These are phyloP conservation scores for Alternaria sp. DNA, from an alignment of 2,329 filamentous ascomycete genomes.

Conservation along the genomic window DNA sequence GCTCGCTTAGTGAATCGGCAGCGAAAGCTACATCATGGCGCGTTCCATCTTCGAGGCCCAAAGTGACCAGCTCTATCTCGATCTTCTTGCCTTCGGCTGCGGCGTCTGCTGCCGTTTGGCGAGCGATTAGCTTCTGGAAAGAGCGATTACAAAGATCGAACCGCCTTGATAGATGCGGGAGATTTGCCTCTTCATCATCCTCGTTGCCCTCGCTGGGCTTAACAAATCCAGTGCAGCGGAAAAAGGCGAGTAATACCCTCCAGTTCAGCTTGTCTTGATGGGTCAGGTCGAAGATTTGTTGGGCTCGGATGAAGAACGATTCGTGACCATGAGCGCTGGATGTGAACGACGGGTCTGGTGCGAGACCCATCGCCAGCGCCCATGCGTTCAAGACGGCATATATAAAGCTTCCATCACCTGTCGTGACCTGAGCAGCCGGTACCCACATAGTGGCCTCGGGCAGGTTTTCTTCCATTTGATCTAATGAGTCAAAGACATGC, in stretches of 20 bases:
- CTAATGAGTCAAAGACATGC: background rate
- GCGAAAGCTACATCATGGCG: background rate
- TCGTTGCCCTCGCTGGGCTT: background rate
- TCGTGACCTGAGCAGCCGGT: conserved; percentile 3
- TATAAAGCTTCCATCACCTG: background rate
- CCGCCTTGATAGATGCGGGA: background rate
- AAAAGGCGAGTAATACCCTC: conserved; percentile 17
- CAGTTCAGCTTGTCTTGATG: conserved; percentile 9
- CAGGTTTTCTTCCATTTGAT: background rate
- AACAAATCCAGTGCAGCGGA: conserved; percentile 8
- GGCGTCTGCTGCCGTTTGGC: background rate
- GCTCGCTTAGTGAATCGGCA: background rate
- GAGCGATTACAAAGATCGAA: conserved; percentile 9
- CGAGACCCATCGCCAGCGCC: conserved; percentile 25
- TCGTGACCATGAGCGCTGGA: background rate
- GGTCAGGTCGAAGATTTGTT: conserved; percentile 11
- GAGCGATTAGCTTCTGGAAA: background rate
- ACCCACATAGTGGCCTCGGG: conserved; percentile 3
- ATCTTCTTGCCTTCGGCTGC: background rate
- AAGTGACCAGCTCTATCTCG: background rate
- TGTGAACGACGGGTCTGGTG: conserved; percentile 8
- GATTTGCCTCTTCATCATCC: background rate
- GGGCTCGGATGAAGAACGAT: conserved; percentile 8
- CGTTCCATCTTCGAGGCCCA: background rate
- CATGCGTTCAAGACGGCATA: conserved; percentile 24